Base-by-base conservation (phyloP, 129 eudicot species). In the Apium graveolens region DNA sequence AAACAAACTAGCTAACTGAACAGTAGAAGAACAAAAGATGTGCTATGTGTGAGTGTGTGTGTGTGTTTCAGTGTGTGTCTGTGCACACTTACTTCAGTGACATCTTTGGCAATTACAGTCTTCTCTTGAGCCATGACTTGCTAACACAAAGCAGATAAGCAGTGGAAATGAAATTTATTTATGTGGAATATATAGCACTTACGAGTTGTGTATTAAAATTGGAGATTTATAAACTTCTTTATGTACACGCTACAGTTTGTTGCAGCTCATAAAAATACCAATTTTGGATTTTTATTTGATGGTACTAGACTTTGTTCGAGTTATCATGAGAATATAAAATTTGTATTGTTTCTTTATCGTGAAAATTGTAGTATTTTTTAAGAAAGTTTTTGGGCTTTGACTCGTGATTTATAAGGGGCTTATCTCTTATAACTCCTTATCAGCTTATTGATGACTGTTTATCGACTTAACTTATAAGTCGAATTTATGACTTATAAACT, bases 21-120 rank as follows among this genome's bases (percentile, higher is more conserved):
- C 41, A 68, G 14, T 68, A 32, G n/a, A 68, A 32, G n/a, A 14
- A 32, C 18, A 4, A 31, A 29, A 65, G 18, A 29, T 65, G 1
- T 12, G 0, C 39, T 32, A 13, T 66, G 29, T 21, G 24, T 55
- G 0, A 21, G 7, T 55, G 17, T 55, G 11, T 53, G 27, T 51
- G 60, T 51, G 14, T 43, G 60, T 51, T 3, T 43, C 48, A 44
- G 48, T 44, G 62, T 51, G 62, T 51, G 62, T 51, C 0, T 10
- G 5, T 24, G 66, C 68, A 26, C 12, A 86, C 97, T 87, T 81
- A 91, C 97, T 81, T 91, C 92, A 20, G 97, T 91, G 75, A 91
- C 92, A 84, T 91, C 94, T 86, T 91, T 91, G 20, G 97, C 96
- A 46, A 91, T 91, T 65, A 83, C 85, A 75, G 71, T 34, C 85